Evolutionary conservation across 192 early-diverging fungal species (phyloP), one percentile per base, ranked within the genome.

Genomic region (Jimgerdemannia flammicorona): DNA sequence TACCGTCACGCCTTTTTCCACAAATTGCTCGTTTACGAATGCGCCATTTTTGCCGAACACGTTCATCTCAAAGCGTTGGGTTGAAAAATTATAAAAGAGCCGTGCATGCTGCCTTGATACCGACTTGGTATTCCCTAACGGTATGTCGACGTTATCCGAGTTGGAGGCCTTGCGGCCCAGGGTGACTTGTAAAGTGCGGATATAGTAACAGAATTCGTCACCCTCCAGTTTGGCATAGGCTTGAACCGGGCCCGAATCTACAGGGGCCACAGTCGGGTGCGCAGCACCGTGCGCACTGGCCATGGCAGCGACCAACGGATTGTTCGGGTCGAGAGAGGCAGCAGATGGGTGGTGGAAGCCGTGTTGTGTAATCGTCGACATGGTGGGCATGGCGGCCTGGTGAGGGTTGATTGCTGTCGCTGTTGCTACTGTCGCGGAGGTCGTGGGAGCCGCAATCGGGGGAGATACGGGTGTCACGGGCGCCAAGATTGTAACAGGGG

Each of bases 201-300:
- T 91, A 73, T 93, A 95, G 82, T 95, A 96, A 80, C 91, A 93
- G 70, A 95, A 90, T 39, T 90, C 89, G 20, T 91, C 87, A 43
- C 95, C 92, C 77, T 95, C 93, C 18, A 97, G 88, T 82, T 97
- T 97, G 20, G 95, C 95, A 77, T 95, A 97, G 0, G 94, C 94
- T 79, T 94, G 93, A 14, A 97, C 91, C 0, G 92, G 91, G 0
- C 83, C 82, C 14, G 72, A 70, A 67, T 84, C 83, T 40, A 81
- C 69, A 8, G 69, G 63, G 0, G 79, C 66, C 4, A 72, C 66
- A 18, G 40, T 73, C 29, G 70, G 75, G 20, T 75, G 70, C 17
- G 66, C 67, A 18, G 9, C 40, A 40, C 67, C 67, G 19, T 68
- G 19, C 8, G 19, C 6, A 41, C 8, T 18, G 18, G 19, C 67